Base-by-base conservation (phyloP, 2,329 filamentous ascomycete genomes). In the Ilyonectria sp. region DNA sequence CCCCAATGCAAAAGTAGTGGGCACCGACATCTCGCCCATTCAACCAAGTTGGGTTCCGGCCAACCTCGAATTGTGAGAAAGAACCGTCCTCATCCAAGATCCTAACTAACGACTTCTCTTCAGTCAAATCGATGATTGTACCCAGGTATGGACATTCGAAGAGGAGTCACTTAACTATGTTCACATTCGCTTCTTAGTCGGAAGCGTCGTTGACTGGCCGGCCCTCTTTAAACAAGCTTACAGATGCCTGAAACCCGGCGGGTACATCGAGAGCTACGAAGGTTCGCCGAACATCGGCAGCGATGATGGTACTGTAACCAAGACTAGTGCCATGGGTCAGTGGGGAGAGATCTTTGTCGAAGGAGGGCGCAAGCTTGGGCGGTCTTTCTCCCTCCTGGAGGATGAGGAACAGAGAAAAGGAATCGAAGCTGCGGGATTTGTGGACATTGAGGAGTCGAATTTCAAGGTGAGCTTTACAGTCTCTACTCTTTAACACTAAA, bases 21-120 rank as follows among this genome's bases (percentile, higher is more conserved):
- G 87, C 53, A 86, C 85, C 8, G 87, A 90, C 73, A 81, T 89
- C 13, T 87, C 84, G 19, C 86, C 87, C 1, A 87, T 88, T 13
- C 87, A 89, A 71, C 86, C 87, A 1, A 79, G 79, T 33, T 86
- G 86, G 78, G 84, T 90, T 1, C 72, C 72, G 4, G 65, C 73
- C 4, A 74, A 74, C 73, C 87, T 90, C 64, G 85, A 86, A 70
- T 76, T 76, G 55, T 65, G 29, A 62, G 63, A 13, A 7, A 1
- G 10, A 21, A 6, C 8, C 13, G 31, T 8, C 49, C 17, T n/a
- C 10, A 7, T 6, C 6, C 21, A 3, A 33, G 49, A 17, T 17
- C 8, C 19, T 2, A 6, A 19, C 9, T 33, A 13, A 52, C 49
- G 17, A 10, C 17, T 7, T 9, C 8, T 26, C 13, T 31, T 6